Evolutionary conservation across 495 filamentous ascomycete genomes (phyloP), one percentile per base, ranked within the genome.

Genomic region (Hypoxylon perforatum): DNA sequence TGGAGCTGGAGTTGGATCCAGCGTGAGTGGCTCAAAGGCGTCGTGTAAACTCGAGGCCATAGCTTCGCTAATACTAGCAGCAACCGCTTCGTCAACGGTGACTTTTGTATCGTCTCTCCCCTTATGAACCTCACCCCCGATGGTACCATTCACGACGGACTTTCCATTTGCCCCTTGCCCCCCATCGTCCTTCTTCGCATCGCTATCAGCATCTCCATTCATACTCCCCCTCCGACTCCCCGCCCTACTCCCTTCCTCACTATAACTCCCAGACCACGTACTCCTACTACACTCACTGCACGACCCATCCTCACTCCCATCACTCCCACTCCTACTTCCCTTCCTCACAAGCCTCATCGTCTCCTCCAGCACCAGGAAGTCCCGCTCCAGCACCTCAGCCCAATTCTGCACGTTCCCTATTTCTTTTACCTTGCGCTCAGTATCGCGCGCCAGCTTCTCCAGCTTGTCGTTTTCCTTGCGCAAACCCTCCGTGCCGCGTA

Each of bases 321-420:
- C 30, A 11, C 35, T 38, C 35, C 35, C 73, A 33, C 65, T 63
- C 17, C 63, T 64, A 47, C 70, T 78, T 18, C 77, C 84, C 54
- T 84, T 79, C 35, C 76, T 75, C 7, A 85, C 92, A 62, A 91
- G 73, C 72, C 90, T 78, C 76, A 97, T 70, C 53, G 92, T 92
- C 85, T 97, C 93, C 79, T 96, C 93, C 36, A 99, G 72, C 60
- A 96, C 87, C 70, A 93, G 72, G 63, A 99, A 85, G 79, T 97
- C 94, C 75, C 92, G 77, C 84, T 99, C 95, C 70, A 97, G 83
- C 82, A 96, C 85, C 86, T 99, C 95, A 39, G 94, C 94, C 94
- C 94, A 97, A 75, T 97, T 97, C 86, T 97, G 95, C 76, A 97
- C 87, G 74, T 97, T 92, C 25, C 95, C 95, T 70, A 97, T 86